Evolutionary conservation across 768 basidiomycete genomes (phyloP).

Genomic region (Steccherinum ochraceum): DNA sequence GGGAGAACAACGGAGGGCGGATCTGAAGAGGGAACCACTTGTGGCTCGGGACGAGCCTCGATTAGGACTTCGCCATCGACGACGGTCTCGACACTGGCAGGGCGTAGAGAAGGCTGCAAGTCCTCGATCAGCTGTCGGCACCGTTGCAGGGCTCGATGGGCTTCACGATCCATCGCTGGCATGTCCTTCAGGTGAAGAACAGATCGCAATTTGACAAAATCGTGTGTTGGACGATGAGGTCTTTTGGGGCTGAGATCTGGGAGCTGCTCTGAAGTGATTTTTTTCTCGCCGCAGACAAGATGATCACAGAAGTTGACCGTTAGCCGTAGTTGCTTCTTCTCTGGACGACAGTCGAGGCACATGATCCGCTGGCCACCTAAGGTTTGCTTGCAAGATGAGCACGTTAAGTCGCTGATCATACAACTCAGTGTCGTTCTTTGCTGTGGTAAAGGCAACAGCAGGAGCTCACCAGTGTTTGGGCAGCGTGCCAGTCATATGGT

Average conservation of each 20-base stretch:
- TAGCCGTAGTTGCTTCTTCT: background rate
- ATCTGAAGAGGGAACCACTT: too few relatives aligned
- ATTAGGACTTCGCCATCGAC: background rate
- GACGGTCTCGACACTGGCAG: background rate
- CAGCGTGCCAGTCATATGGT: slow-evolving; percentile 12
- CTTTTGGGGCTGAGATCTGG: slow-evolving; percentile 5
- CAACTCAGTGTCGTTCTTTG: too few relatives aligned
- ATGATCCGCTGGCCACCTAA: slow-evolving; percentile 24
- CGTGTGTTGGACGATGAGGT: slow-evolving; percentile 25
- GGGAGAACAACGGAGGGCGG: too few relatives aligned
- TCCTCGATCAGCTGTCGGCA: slow-evolving; percentile 6
- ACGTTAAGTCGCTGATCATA: background rate
- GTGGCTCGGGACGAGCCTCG: too few relatives aligned
- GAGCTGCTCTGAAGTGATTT: background rate
- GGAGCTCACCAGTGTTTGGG: slow-evolving; percentile 15
- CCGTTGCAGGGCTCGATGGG: slow-evolving; percentile 14
- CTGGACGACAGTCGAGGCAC: slow-evolving; percentile 24
- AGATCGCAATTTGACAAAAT: slow-evolving; percentile 22
- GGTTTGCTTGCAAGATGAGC: slow-evolving; percentile 14
- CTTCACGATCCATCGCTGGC: slow-evolving; percentile 15
- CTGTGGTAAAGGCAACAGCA: too few relatives aligned
- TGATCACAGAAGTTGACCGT: slow-evolving; percentile 25
- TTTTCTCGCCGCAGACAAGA: slow-evolving; percentile 15
- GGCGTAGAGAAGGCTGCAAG: background rate
- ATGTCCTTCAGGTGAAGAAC: slow-evolving; percentile 12